A percentile compares a stretch with the other conserved stretches of the same genome.
Evolutionary conservation across 306 rosid genomes (phyloP).

Genomic region (Betula pendula): DNA sequence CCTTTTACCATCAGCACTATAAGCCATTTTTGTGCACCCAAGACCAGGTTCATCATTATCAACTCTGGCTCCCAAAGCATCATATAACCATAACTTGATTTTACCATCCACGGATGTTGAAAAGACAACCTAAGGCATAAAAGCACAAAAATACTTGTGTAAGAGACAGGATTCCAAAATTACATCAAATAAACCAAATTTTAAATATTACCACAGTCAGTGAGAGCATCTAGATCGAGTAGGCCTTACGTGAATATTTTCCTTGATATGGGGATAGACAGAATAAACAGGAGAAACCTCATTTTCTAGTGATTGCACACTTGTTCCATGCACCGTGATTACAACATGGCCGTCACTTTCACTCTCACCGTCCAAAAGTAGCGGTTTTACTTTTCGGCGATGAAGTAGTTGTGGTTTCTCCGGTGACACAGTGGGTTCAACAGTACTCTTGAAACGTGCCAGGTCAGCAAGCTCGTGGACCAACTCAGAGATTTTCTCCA

Average conservation of each 20-base stretch:
- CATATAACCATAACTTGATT: conserved; percentile 35
- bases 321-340: conserved; percentile 43
- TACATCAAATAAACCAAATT: conserved; percentile 4
- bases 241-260: conserved; percentile 31
- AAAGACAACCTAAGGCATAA: conserved; percentile 27
- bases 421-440: conserved; percentile 42
- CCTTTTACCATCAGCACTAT: conserved; percentile 29
- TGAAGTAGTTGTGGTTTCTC: conserved; percentile 71
- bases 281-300: conserved; percentile 26
- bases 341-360: conserved; percentile 31
- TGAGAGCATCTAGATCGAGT: background rate
- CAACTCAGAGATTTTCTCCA: conserved; percentile 56
- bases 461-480: conserved; percentile 65
- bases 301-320: conserved; percentile 28
- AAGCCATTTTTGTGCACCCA: conserved; percentile 17
- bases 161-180: background rate
- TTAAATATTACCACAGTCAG: background rate
- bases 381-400: conserved; percentile 65
- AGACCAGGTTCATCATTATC: conserved; percentile 12
- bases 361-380: conserved; percentile 32
- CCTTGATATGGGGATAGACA: conserved; percentile 20
- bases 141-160: too few relatives aligned
- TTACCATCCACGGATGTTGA: conserved; percentile 21
- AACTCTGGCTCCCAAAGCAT: conserved; percentile 7
- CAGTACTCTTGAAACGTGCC: conserved; percentile 53